Percentiles rank a stretch among this genome's conserved stretches.
These are phyloP conservation scores for Cubamyces lactineus DNA, from an alignment of 768 basidiomycete genomes.

Conservation along the genomic window DNA sequence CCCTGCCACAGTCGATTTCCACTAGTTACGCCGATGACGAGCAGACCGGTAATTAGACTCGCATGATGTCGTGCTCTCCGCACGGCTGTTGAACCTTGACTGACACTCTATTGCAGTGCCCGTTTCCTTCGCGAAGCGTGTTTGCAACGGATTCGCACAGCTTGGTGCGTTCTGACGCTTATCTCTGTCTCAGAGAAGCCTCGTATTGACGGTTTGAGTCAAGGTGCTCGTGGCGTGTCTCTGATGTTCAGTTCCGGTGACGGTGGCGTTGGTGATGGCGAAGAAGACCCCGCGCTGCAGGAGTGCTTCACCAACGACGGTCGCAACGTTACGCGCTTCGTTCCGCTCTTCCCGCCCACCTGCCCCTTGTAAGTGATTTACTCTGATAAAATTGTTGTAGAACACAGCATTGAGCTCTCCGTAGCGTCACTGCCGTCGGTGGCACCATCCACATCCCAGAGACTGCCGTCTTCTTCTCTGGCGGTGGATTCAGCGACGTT, in stretches of 20 bases:
- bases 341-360: conserved; percentile 58
- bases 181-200: neutral
- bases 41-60: conserved; percentile 52
- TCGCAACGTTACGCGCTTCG: conserved; percentile 53
- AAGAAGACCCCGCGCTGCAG: conserved; percentile 54
- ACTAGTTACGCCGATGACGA: conserved; percentile 78
- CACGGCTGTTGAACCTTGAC: conserved; percentile 43
- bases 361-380: conserved; percentile 43
- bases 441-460: conserved; percentile 65
- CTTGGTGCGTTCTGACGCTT: conserved; percentile 48
- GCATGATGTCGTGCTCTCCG: conserved; percentile 33
- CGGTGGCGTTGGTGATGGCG: conserved; percentile 66
- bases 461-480: conserved; percentile 60
- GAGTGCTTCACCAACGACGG: conserved; percentile 64
- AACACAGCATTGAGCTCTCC: neutral
- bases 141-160: conserved; percentile 64
- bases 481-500: conserved; percentile 75
- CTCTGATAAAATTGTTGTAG: neutral
- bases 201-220: neutral
- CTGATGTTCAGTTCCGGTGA: conserved; percentile 71
- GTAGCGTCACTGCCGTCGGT: conserved; percentile 73
- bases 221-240: conserved; percentile 68
- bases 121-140: conserved; percentile 55
- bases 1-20: conserved; percentile 62
- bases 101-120: conserved; percentile 47